Conservation (phyloP, 805 yeast species). For the Kodamaea sagamina region DNA sequence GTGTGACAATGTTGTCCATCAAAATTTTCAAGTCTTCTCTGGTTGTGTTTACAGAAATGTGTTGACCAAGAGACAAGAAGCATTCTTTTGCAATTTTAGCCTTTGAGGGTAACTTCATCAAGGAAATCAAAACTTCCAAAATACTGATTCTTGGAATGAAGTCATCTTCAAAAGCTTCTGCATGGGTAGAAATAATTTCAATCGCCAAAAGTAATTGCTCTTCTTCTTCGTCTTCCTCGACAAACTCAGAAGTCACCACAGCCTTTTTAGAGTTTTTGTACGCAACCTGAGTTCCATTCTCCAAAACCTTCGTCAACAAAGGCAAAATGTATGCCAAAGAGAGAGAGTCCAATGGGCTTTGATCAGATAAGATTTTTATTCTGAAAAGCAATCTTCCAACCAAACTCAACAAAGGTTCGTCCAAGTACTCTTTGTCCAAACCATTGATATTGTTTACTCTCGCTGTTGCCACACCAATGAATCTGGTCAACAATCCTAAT, state of each 20-base stretch:
- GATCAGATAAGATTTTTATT: constrained; percentile 72
- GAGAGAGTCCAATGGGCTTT: constrained; percentile 64
- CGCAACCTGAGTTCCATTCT: constrained; percentile 61
- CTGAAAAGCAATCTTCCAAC: constrained; percentile 72
- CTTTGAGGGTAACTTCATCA: constrained; percentile 73
- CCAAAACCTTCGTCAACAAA: constrained; percentile 64
- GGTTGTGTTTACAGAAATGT: constrained; percentile 63
- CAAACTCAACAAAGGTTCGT: constrained; percentile 55
- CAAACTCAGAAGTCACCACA: constrained; percentile 62
- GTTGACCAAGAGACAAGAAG: constrained; percentile 73
- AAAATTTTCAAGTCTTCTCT: constrained; percentile 59
- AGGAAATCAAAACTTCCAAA: constrained; percentile 58
- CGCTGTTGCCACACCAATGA: constrained; percentile 70
- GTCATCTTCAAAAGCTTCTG: constrained; percentile 65
- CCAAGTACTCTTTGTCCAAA: constrained; percentile 45
- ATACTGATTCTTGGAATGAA: constrained; percentile 70
- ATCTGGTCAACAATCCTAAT: constrained; percentile 49
- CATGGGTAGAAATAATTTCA: constrained; percentile 70
- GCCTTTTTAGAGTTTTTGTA: constrained; percentile 53
- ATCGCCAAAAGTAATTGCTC: constrained; percentile 78
- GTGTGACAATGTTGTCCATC: constrained; percentile 55
- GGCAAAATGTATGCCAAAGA: constrained; percentile 78
- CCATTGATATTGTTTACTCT: constrained; percentile 51
- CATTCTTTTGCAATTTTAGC: constrained; percentile 85
- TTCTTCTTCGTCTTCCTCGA: constrained; percentile 84